These are phyloP conservation scores for Suillus ampliporus DNA, from an alignment of 768 basidiomycete genomes.

Conservation along the genomic window DNA sequence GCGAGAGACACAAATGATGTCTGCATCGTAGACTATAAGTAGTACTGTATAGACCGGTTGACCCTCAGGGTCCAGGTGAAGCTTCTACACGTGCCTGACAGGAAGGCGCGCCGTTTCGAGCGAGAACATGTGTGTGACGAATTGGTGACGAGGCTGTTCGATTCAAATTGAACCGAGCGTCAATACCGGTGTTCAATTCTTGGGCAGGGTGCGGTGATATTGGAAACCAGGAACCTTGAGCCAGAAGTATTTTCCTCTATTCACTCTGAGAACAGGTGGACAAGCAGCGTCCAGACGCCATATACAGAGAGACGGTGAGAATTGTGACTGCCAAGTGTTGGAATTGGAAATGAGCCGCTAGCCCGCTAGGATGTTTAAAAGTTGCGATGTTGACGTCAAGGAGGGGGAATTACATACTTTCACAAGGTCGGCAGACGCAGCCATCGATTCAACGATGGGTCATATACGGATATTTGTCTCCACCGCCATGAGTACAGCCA, in stretches of 20 bases:
- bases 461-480: not conserved
- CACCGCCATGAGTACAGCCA: not conserved
- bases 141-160: not conserved
- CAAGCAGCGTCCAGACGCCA: no score
- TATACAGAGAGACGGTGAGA: no score
- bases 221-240: not conserved
- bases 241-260: not conserved
- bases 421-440: no score
- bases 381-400: no score
- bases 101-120: constrained; percentile 9
- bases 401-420: no score
- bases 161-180: constrained; percentile 9
- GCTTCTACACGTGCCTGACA: constrained; percentile 23
- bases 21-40: constrained; percentile 25
- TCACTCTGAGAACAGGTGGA: not conserved
- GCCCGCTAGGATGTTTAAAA: no score
- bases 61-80: not conserved
- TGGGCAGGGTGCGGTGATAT: not conserved
- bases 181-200: constrained; percentile 3
- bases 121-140: constrained; percentile 11
- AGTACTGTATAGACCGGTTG: not conserved
- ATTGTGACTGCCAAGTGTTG: no score
- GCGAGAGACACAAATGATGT: constrained; percentile 2
- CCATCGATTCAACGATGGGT: not conserved
- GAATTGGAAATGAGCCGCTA: no score